Base-by-base conservation (phyloP, 1,284 basidiomycete species). In the Ustilago curta region DNA sequence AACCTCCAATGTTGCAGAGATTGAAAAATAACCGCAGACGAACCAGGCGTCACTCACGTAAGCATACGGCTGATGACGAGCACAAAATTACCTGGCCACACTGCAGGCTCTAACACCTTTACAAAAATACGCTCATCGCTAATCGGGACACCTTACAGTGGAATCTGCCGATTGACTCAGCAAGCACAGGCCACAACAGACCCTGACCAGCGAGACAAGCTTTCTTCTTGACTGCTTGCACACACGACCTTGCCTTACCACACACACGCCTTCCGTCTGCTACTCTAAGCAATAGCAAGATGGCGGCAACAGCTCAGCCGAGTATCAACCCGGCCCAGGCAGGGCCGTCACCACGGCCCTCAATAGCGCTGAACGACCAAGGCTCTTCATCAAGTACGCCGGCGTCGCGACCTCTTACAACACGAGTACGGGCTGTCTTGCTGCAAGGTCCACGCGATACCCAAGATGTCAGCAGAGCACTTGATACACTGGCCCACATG, bases 401-500 rank as follows among this genome's bases (percentile, higher is more conserved):
- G 2, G 16, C 61, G 4, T 39, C 68, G 16, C 65, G 70, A 12
- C 62, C 61, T 21, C 56, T 67, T 40, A 53, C 64, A 45, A 45
- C 68, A 19, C 59, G 72, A 25, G 64, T 75, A 9, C 63, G 72
- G 14, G 60, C 67, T 25, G 52, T 75, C 3, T 51, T 75, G 5
- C 35, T 70, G 3, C 67, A 70, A 21, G 35, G 45, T 4, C 37
- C 63, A 2, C 47, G 53, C 19, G 67, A 77, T 40, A 59, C 62
- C 8, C 43, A 52, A 8, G 31, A 60, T 25, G 16, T 66, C 2
- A n/a, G 27, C 19, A 45, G 47, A 32, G 71, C 68, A 6, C 71
- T 77, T 51, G 40, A 62, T n/a, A 69, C 68, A 0, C 62, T 77
- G 0, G 67, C 72, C 1, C 29, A 54, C 8, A 70, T 74, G 63